Base-by-base conservation (phyloP, 371 early-diverging fungal genomes). In the Apophysomyces variabilis region DNA sequence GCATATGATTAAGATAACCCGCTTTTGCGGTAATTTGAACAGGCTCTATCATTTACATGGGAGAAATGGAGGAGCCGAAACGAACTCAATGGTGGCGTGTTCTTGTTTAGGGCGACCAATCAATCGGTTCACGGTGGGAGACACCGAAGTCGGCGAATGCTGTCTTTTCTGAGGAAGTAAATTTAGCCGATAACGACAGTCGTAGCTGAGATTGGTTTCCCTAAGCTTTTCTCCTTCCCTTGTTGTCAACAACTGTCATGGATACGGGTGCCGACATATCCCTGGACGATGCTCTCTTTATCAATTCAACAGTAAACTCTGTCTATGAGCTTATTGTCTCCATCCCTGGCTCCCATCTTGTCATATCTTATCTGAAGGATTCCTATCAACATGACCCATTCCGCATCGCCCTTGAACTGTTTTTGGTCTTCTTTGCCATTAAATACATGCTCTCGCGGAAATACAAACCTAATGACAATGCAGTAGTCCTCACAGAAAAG, bases 331-430 rank as follows among this genome's bases (percentile, higher is more conserved):
- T 78, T 32, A 73, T 82, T 32, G 63, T 66, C 37, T 68, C 83
- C 16, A 79, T 95, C 68, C 96, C 96, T 6, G 95, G 95, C 1
- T 90, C 92, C 7, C 81, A 81, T 58, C 86, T 94, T 59, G 86
- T 89, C 13, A 78, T 90, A 65, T 79, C 85, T 68, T 99, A 99
- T 78, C 82, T 97, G 68, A 90, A 92, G 73, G 93, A 89, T 71
- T 94, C 95, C 45, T 94, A 99, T 85, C 96, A 97, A 82, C 88
- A 99, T 79, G 99, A 99, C 77, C 99, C 98, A 4, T 90, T 94
- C 76, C 91, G 97, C 64, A 90, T 94, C 38, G 80, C 92, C 47
- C 86, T 99, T 26, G 99, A 98, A 70, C 77, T 92, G 7, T 84
- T 91, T 45, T 76, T 99, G 46, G 88, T 97, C 39, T 83, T 93